Conservation (phyloP, 2,329 filamentous ascomycete genomes). For the Fusarium chuoi region DNA sequence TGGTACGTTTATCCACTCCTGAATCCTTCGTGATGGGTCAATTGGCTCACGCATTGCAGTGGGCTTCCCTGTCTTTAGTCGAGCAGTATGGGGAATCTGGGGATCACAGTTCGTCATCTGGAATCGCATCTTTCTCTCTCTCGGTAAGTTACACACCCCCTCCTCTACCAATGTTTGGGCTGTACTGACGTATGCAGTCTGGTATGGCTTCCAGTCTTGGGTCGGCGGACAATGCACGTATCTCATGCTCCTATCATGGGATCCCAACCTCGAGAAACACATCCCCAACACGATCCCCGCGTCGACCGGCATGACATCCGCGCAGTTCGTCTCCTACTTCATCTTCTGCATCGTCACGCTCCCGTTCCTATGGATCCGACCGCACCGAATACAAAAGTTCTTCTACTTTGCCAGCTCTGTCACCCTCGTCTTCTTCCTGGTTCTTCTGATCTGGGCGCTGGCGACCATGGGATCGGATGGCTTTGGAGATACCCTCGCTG, state of each 20-base stretch:
- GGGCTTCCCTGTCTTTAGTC: constrained; percentile 53
- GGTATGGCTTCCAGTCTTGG: constrained; percentile 59
- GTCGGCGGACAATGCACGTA: constrained; percentile 59
- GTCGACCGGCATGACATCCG: constrained; percentile 56
- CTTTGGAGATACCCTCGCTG: constrained; percentile 50
- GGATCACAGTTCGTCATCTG: constrained; percentile 55
- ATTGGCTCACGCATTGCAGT: constrained; percentile 33
- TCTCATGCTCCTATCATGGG: constrained; percentile 57
- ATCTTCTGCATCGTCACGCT: constrained; percentile 57
- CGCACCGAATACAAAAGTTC: constrained; percentile 55
- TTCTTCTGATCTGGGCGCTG: constrained; percentile 56
- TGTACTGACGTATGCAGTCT: constrained; percentile 8
- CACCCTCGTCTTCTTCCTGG: constrained; percentile 54
- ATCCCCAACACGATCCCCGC: constrained; percentile 55
- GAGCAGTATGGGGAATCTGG: constrained; percentile 54
- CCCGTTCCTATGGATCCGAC: constrained; percentile 57
- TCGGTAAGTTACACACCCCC: constrained; percentile 46
- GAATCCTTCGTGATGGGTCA: not conserved
- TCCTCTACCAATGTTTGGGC: not conserved
- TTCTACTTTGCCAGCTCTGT: constrained; percentile 54
- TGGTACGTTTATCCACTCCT: constrained; percentile 39
- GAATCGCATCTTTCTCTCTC: constrained; percentile 55
- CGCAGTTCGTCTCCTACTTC: constrained; percentile 56
- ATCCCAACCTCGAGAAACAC: constrained; percentile 54
- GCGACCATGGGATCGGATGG: constrained; percentile 55